Evolutionary conservation across 768 basidiomycete species (phyloP).

Genomic region (Pulveroboletus ravenelii): DNA sequence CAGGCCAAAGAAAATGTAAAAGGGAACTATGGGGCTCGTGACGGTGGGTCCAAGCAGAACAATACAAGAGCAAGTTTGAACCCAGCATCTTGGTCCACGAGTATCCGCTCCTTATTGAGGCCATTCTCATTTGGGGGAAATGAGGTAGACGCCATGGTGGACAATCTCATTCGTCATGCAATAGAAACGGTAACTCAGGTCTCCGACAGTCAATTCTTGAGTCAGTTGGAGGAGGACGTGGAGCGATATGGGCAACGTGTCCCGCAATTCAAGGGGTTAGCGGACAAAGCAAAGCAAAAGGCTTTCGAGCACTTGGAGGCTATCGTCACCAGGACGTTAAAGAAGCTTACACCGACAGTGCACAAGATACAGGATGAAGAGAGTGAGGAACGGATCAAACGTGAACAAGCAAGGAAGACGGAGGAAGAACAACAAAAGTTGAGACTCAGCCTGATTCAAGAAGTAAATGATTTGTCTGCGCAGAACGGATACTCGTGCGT

Average conservation of each 20-base stretch:
- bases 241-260: neutral
- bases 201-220: conserved; percentile 16
- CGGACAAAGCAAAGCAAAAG: neutral
- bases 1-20: neutral
- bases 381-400: neutral
- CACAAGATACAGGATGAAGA: conserved; percentile 9
- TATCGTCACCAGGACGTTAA: neutral
- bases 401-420: neutral
- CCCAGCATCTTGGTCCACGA: neutral
- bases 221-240: neutral
- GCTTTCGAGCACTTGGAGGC: neutral
- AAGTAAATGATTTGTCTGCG: conserved; percentile 15
- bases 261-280: neutral
- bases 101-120: neutral
- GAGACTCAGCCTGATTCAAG: conserved; percentile 16
- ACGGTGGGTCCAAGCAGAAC: too few species aligned
- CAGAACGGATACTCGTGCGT: conserved; percentile 5
- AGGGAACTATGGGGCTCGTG: too few species aligned
- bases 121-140: neutral
- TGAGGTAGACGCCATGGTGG: neutral
- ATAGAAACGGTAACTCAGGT: neutral
- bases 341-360: conserved; percentile 6
- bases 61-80: too few species aligned
- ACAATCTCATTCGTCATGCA: conserved; percentile 4
- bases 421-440: conserved; percentile 6